Evolutionary conservation across 179 eudicot genomes (phyloP).

Genomic region (Beta macrorhiza): DNA sequence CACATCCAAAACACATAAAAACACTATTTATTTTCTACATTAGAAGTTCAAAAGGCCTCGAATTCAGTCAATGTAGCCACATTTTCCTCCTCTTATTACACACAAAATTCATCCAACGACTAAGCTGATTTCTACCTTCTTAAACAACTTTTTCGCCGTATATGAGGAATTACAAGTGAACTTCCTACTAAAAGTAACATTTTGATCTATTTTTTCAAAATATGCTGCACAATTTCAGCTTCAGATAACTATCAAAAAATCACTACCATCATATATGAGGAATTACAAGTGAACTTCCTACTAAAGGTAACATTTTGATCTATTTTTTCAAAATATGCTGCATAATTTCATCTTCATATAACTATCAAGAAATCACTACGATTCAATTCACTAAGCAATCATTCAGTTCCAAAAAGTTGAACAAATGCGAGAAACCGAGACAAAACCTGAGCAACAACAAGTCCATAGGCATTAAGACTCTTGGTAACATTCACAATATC

Average conservation of each 20-base stretch:
- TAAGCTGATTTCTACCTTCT: neutral
- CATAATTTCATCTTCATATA: neutral
- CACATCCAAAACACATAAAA: too few relatives aligned
- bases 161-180: neutral
- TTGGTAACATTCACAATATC: constrained; percentile 72
- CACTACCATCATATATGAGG: neutral
- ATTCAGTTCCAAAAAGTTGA: neutral
- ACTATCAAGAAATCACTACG: neutral
- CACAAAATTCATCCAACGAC: neutral
- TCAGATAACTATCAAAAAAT: too few relatives aligned
- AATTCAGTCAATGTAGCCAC: neutral
- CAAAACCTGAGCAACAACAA: constrained; percentile 69
- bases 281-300: neutral
- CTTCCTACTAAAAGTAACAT: neutral
- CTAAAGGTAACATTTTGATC: neutral
- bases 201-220: neutral
- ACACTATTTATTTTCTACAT: too few relatives aligned
- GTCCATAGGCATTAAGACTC: constrained; percentile 64
- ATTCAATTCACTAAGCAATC: neutral
- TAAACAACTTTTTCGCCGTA: too few relatives aligned
- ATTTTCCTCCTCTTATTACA: neutral
- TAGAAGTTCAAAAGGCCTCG: neutral
- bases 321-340: neutral
- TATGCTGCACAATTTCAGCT: neutral
- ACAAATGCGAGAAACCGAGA: neutral